Evolutionary conservation across 768 basidiomycete species (phyloP).

Genomic region (Leccinum boreale): DNA sequence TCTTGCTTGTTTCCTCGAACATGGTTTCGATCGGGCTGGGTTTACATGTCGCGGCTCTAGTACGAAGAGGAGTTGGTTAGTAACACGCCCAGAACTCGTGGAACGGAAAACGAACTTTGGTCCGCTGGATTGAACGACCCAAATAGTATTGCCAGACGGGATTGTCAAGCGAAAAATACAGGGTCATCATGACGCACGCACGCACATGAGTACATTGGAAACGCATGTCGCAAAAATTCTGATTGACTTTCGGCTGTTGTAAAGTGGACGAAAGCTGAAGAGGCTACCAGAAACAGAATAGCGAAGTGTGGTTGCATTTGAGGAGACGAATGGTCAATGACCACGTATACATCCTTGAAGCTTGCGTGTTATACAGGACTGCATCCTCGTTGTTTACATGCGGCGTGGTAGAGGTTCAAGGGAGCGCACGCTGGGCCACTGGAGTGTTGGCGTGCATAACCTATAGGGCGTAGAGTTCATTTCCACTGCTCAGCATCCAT

Average conservation of each 20-base stretch:
- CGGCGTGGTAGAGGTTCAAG: not conserved
- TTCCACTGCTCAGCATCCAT: not conserved
- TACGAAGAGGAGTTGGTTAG: not conserved
- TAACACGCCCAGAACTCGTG: not conserved
- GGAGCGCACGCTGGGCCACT: not conserved
- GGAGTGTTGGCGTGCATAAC: not conserved
- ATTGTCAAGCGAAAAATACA: not conserved
- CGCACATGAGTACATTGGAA: not conserved
- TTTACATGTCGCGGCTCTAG: not conserved
- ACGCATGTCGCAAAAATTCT: not conserved
- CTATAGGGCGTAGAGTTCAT: not conserved
- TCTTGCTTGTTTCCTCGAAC: constrained; percentile 1
- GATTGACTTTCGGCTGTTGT: not conserved
- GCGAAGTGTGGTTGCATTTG: constrained; percentile 1
- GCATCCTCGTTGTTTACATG: not conserved
- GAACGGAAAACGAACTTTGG: not conserved
- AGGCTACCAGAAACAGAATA: not conserved
- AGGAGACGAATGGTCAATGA: not conserved
- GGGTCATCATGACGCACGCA: not conserved
- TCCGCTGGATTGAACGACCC: too few relatives aligned
- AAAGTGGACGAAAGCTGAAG: not conserved
- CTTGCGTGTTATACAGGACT: constrained; percentile 1
- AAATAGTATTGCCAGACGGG: not conserved
- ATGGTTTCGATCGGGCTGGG: not conserved
- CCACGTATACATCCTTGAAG: not conserved